These are phyloP conservation scores for Paulownia fortunei DNA, from an alignment of 257 asterid species.

Conservation along the genomic window DNA sequence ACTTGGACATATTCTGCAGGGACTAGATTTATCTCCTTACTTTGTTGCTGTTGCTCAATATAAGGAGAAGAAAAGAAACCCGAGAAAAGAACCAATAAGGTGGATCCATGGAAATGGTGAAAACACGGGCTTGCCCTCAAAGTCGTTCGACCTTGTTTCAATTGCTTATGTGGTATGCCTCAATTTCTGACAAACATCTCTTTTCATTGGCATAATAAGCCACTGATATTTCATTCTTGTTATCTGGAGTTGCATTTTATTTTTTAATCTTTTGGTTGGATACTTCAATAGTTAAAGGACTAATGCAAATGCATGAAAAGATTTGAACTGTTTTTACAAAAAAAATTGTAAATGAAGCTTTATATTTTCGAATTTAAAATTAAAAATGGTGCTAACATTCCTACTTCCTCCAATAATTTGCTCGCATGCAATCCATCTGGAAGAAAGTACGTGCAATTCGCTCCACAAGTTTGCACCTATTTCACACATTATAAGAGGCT, in stretches of 20 bases:
- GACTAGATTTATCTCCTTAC: conserved; percentile 89
- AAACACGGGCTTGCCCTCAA: conserved; percentile 83
- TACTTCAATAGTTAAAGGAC: neutral
- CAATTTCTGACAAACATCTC: neutral
- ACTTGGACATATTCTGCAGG: conserved; percentile 51
- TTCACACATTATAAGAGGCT: no score
- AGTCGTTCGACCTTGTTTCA: conserved; percentile 86
- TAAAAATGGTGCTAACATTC: neutral
- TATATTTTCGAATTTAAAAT: neutral
- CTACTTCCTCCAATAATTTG: neutral
- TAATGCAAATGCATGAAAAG: neutral
- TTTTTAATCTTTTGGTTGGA: neutral
- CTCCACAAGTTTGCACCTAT: no score
- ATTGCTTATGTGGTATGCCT: conserved; percentile 81
- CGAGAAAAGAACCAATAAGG: conserved; percentile 45
- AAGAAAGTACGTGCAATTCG: neutral
- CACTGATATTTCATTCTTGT: neutral
- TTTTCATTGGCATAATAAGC: neutral
- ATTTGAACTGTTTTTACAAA: neutral
- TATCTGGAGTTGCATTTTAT: neutral
- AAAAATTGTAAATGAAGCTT: neutral
- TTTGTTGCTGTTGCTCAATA: conserved; percentile 86
- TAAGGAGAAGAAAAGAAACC: conserved; percentile 62
- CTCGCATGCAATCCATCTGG: neutral
- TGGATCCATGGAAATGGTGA: conserved; percentile 96